These are phyloP conservation scores for Talaromyces rugulosus DNA, from an alignment of 2,329 filamentous ascomycete species.

Conservation along the genomic window DNA sequence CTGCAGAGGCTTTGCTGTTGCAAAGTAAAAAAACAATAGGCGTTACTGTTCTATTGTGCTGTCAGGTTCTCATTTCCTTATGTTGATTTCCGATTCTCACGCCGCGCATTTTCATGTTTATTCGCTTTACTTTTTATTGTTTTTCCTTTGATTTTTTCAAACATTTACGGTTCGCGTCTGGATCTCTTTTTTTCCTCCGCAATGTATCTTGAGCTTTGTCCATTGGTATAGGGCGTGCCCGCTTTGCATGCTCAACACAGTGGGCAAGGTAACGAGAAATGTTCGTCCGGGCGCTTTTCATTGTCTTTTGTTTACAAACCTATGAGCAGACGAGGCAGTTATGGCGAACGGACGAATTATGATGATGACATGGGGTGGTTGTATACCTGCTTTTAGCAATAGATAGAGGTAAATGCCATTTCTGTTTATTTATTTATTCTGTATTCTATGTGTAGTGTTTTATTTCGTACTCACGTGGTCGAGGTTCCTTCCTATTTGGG, in stretches of 20 bases:
- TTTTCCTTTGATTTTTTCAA: constrained; percentile 7
- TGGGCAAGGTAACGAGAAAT: constrained; percentile 34
- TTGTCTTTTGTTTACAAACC: constrained; percentile 16
- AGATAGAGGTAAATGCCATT: constrained; percentile 34
- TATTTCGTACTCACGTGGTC: neutral
- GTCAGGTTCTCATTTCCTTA: constrained; percentile 8
- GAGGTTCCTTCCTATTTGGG: neutral
- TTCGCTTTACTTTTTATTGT: constrained; percentile 17
- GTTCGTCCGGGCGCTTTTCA: constrained; percentile 25
- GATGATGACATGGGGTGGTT: constrained; percentile 28
- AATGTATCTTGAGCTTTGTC: constrained; percentile 34
- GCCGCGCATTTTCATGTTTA: constrained; percentile 20
- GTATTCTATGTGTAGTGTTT: neutral
- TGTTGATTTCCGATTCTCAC: constrained; percentile 7
- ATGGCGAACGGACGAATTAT: constrained; percentile 24
- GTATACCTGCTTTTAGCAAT: constrained; percentile 27
- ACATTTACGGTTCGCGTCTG: constrained; percentile 24
- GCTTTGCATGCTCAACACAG: constrained; percentile 30
- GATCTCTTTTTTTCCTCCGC: constrained; percentile 18
- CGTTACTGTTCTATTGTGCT: constrained; percentile 2
- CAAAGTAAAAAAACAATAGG: neutral
- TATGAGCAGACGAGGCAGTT: constrained; percentile 20
- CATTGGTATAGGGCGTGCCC: constrained; percentile 33
- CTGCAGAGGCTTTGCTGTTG: constrained; percentile 16
- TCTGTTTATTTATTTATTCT: constrained; percentile 13